phyloP scores from a whole-genome alignment of 2,329 filamentous ascomycete species.

The Chaetothyriales sp. region DNA sequence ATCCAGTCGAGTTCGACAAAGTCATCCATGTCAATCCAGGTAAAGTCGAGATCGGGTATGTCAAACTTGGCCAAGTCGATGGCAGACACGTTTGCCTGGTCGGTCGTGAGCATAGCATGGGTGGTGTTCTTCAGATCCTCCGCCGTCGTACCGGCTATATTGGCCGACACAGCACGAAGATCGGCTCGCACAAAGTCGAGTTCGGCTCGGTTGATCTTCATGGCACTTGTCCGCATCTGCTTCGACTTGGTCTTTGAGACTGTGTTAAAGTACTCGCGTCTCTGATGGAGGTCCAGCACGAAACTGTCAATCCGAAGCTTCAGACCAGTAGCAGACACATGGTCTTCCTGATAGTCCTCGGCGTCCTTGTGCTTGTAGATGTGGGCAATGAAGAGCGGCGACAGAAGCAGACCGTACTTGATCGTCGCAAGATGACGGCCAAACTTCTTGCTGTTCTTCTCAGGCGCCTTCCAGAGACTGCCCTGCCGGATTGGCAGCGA shows the following conservation, averaged over 20 bases:
- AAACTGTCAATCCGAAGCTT: conserved; percentile 94
- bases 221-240: conserved; percentile 69
- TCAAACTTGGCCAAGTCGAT: conserved; percentile 70
- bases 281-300: conserved; percentile 89
- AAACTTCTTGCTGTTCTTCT: conserved; percentile 98
- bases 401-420: conserved; percentile 88
- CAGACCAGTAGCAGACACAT: conserved; percentile 83
- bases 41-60: conserved; percentile 87
- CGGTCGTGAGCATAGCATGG: conserved; percentile 45
- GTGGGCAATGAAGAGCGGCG: conserved; percentile 85
- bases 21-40: conserved; percentile 99
- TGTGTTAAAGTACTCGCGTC: conserved; percentile 80
- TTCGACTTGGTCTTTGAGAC: conserved; percentile 61
- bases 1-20: conserved; percentile 98
- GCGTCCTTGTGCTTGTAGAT: conserved; percentile 97
- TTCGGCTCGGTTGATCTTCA: conserved; percentile 91
- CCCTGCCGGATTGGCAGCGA: conserved; percentile 90
- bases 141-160: conserved; percentile 62
- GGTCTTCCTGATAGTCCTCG: conserved; percentile 63
- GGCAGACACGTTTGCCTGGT: conserved; percentile 36
- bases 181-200: conserved; percentile 84
- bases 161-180: conserved; percentile 82
- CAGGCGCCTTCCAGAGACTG: conserved; percentile 72
- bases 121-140: conserved; percentile 56
- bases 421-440: conserved; percentile 93